Conservation (phyloP, 495 filamentous ascomycete genomes). For the Aspergillus sparsus region DNA sequence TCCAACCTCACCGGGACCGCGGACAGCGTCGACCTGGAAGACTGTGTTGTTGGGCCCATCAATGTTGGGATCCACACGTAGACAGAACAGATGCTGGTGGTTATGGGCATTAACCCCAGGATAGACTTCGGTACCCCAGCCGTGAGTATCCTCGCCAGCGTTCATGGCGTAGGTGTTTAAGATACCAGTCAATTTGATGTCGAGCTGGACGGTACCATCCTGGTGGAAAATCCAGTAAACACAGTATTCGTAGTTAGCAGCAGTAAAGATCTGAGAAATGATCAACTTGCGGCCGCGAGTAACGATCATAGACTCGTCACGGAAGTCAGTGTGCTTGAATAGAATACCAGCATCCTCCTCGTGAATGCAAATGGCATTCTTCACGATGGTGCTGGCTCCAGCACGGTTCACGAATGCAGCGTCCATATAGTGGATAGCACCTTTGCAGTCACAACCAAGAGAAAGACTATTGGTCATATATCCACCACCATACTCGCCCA, state of each 20-base stretch:
- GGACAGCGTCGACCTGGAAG: constrained; percentile 74
- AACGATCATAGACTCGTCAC: constrained; percentile 83
- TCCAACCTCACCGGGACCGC: constrained; percentile 68
- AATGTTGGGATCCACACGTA: constrained; percentile 86
- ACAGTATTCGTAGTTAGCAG: constrained; percentile 97
- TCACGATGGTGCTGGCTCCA: constrained; percentile 75
- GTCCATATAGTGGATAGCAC: constrained; percentile 87
- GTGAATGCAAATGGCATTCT: constrained; percentile 96
- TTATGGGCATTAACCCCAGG: constrained; percentile 79
- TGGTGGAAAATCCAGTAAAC: constrained; percentile 94
- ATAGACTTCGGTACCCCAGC: constrained; percentile 94
- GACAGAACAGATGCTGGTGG: constrained; percentile 95
- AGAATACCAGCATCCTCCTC: constrained; percentile 93
- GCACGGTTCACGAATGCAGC: constrained; percentile 82
- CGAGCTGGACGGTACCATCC: constrained; percentile 89
- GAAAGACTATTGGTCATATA: constrained; percentile 94
- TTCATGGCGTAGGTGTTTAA: constrained; percentile 89
- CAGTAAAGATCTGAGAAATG: constrained; percentile 92
- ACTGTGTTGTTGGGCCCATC: constrained; percentile 86
- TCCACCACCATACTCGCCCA: constrained; percentile 91
- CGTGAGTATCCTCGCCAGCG: constrained; percentile 78
- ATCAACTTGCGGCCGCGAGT: constrained; percentile 86
- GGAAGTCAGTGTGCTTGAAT: constrained; percentile 96
- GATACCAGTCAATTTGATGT: constrained; percentile 95
- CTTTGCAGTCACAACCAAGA: constrained; percentile 93